Evolutionary conservation across 352 stramenopile genomes (phyloP).

Genomic region (Phytophthora pistaciae): DNA sequence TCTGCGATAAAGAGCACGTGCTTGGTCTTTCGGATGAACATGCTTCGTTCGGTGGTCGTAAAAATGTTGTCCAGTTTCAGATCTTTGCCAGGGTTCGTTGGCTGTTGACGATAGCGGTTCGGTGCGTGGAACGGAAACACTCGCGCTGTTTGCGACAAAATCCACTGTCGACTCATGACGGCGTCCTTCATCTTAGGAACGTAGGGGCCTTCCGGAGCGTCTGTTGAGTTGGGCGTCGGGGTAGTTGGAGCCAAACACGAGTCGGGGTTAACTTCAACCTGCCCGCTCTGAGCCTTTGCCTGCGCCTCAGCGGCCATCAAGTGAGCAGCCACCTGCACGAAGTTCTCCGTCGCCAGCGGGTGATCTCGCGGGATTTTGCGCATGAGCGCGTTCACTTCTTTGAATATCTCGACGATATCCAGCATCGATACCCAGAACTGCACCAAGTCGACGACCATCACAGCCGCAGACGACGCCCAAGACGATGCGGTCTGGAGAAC

Average conservation of each 20-base stretch:
- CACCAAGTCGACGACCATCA: constrained; percentile 44
- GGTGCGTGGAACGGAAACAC: constrained; percentile 1
- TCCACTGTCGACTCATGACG: neutral
- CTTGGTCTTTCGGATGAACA: constrained; percentile 32
- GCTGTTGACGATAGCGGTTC: neutral
- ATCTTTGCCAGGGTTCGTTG: neutral
- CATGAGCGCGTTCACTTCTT: constrained; percentile 22
- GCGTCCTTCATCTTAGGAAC: too few species aligned
- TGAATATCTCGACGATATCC: constrained; percentile 24
- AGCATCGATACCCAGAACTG: constrained; percentile 43
- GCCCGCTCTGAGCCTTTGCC: neutral
- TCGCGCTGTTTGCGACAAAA: constrained; percentile 8
- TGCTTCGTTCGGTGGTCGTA: constrained; percentile 15
- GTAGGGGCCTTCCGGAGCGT: neutral
- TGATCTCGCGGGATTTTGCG: constrained; percentile 20
- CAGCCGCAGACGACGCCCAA: constrained; percentile 20
- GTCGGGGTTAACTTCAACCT: neutral
- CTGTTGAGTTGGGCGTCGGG: neutral
- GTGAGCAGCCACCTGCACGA: constrained; percentile 25
- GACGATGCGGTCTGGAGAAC: constrained; percentile 49
- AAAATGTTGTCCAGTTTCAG: constrained; percentile 17
- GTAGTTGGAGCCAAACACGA: neutral
- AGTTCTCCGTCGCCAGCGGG: constrained; percentile 6
- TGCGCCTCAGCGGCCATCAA: constrained; percentile 10
- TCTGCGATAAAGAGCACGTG: constrained; percentile 49